Evolutionary conservation across 306 rosid species (phyloP), one percentile per base, ranked within the genome.

Genomic region (Gynostemma pentaphyllum): DNA sequence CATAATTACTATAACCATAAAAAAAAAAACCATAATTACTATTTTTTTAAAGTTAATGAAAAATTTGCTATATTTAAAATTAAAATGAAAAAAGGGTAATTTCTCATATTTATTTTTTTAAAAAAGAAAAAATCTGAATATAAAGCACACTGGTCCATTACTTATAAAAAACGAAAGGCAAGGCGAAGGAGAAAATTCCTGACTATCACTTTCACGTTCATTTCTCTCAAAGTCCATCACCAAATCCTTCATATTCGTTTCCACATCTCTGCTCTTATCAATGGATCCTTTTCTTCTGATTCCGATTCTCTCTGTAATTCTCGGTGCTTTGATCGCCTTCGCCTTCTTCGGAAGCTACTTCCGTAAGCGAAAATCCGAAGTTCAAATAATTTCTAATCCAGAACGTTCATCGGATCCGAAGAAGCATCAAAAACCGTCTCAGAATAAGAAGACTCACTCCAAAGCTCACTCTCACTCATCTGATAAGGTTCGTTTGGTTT

Each of bases 211-310:
- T 41, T n/a, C 5, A 53, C 45, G 26, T 9, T 21, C 29, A 11
- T 60, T 14, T 21, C 24, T 41, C 24, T 37, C 5, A 5, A 22
- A 60, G 66, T 61, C 66, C 66, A 23, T 15, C 50, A 27, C 13
- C 49, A 22, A 40, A 6, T 61, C 40, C 49, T 61, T 61, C 66
- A 32, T 60, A 22, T 13, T 40, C 50, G 50, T 24, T 15, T 22
- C 66, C n/a, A 1, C 18, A 8, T 60, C 65, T 60, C 66, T 41
- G 37, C 50, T 23, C 21, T 12, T 46, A 32, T 50, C 62, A 54
- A 94, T 94, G 99, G 99, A 89, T 75, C 94, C 83, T 10, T 12
- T 70, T 37, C 37, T 84, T 10, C 78, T 78, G 54, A 62, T 94
- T 63, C 72, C 70, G 12, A 73, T 26, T 5, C 27, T 84, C 0